Evolutionary conservation across 2,329 filamentous ascomycete species (phyloP), one percentile per base, ranked within the genome.

Genomic region (Colletotrichum simmondsii): DNA sequence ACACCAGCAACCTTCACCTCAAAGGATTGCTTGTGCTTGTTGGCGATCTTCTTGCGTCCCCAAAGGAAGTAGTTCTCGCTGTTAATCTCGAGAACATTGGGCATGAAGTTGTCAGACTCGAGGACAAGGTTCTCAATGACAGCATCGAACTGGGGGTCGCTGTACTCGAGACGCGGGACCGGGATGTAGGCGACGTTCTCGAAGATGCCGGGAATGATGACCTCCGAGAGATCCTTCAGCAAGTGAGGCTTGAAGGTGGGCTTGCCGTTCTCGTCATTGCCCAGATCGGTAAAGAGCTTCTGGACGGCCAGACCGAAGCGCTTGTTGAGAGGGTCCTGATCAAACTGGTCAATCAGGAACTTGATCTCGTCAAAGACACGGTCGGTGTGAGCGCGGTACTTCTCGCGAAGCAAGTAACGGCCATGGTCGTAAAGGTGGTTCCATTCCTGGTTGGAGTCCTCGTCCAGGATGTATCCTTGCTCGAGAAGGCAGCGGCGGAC

Each of bases 81-180:
- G 72, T 92, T 90, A 74, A 98, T 89, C 82, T 99, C 96, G 52
- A 97, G 83, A 5, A 96, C 89, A 78, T 99, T 99, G 75, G 97
- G 97, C 85, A 95, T 95, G 77, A 99, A 92, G 85, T 99, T 99
- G 87, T 98, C 95, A 76, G 94, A 95, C 85, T 99, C 97, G 65
- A 99, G 90, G 58, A 98, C 93, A 12, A 99, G 87, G 82, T 99
- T 99, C 86, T 99, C 97, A 57, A 99, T 90, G 61, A 98, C 90
- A 61, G 93, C 93, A 82, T 99, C 97, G 64, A 97, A 87, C 87
- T 92, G 91, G 2, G 90, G 88, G 77, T 98, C 97, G 1, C 91
- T 93, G 80, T 95, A 97, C 85, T 99, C 97, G 73, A 99, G 98
- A 68, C 97, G 93, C 26, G 97, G 97, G 62, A 99, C 91, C 4